A percentile compares a stretch with the other conserved stretches of the same genome.
phyloP scores from a whole-genome alignment of 441 rosid species.

The Rhodomyrtus psidioides region DNA sequence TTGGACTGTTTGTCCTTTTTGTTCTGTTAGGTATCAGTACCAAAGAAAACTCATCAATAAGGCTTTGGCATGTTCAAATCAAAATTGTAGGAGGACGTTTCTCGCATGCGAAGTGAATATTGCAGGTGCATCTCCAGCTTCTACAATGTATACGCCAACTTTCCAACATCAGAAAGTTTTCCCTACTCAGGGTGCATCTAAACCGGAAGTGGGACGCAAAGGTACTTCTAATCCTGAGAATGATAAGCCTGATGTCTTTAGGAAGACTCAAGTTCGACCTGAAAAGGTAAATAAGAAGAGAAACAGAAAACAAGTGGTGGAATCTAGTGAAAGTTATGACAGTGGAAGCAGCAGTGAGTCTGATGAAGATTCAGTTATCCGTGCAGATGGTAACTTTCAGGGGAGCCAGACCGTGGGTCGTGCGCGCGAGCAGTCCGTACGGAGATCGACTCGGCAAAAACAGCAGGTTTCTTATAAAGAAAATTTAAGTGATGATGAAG shows the following conservation, averaged over 20 bases:
- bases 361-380: constrained; percentile 25
- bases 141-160: constrained; percentile 21
- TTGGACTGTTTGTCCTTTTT: constrained; percentile 71
- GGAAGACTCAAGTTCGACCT: constrained; percentile 19
- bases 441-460: constrained; percentile 78
- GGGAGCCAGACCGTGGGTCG: constrained; percentile 17
- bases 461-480: constrained; percentile 69
- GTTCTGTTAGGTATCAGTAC: constrained; percentile 39
- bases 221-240: constrained; percentile 20
- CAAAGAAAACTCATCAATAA: constrained; percentile 26
- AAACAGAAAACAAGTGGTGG: constrained; percentile 34
- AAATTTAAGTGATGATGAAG: constrained; percentile 67
- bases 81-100: constrained; percentile 40
- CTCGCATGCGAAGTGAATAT: constrained; percentile 36
- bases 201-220: constrained; percentile 28
- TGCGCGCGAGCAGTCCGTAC: constrained; percentile 24
- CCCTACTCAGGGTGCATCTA: constrained; percentile 29
- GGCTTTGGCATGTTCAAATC: constrained; percentile 27
- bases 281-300: constrained; percentile 37
- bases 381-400: constrained; percentile 27
- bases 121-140: constrained; percentile 24
- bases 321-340: constrained; percentile 59
- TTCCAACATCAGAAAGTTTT: constrained; percentile 31
- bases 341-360: constrained; percentile 42
- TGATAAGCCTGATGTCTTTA: constrained; percentile 18